These are phyloP conservation scores for Phaeosphaeriaceae sp. DNA, from an alignment of 2,329 filamentous ascomycete species.

Conservation along the genomic window DNA sequence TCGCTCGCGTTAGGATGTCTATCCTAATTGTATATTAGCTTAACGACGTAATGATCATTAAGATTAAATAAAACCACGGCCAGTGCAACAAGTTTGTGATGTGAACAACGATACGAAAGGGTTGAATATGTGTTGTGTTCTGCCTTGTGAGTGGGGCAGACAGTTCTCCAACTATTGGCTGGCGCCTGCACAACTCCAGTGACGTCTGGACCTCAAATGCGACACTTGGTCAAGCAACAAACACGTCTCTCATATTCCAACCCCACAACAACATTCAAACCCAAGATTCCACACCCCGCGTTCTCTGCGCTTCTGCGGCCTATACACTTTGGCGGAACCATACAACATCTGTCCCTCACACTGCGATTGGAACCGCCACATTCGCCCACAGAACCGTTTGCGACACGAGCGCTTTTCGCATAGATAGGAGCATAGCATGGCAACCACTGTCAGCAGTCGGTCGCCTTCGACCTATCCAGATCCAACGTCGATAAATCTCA, in stretches of 20 bases:
- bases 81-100: not conserved
- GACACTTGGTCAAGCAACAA: slow-evolving; percentile 4
- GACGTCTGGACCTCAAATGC: slow-evolving; percentile 5
- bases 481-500: slow-evolving; percentile 59
- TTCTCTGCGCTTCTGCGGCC: not conserved
- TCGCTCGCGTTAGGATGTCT: not conserved
- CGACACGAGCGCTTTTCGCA: not conserved
- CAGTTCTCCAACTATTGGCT: not conserved
- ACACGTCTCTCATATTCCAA: not conserved
- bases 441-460: slow-evolving; percentile 19
- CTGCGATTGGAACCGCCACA: not conserved
- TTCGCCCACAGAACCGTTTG: not conserved
- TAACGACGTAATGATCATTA: not conserved
- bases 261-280: not conserved
- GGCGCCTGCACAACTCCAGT: not conserved
- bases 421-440: slow-evolving; percentile 18
- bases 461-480: slow-evolving; percentile 35
- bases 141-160: no score
- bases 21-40: not conserved
- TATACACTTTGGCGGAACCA: not conserved
- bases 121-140: no score
- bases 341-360: not conserved
- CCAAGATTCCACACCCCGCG: not conserved
- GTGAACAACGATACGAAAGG: not conserved
- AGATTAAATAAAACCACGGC: no score